Evolutionary conservation across 768 basidiomycete species (phyloP).

Genomic region (Tricholoma flavovirens): DNA sequence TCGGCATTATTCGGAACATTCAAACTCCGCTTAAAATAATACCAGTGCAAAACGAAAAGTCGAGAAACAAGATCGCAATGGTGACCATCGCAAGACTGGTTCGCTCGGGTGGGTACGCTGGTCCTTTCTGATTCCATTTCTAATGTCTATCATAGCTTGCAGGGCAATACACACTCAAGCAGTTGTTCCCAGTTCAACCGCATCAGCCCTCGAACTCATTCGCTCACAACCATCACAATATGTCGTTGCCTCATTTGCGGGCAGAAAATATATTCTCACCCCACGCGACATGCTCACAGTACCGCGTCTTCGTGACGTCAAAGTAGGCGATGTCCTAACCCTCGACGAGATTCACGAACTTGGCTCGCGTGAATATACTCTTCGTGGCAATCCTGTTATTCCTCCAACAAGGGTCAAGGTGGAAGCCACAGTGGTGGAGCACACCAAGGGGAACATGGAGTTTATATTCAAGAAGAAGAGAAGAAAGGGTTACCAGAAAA

Average conservation of each 20-base stretch:
- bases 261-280: constrained; percentile 84
- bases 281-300: constrained; percentile 92
- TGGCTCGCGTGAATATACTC: constrained; percentile 91
- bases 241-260: constrained; percentile 82
- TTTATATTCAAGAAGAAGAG: constrained; percentile 93
- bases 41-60: no score
- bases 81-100: constrained; percentile 23
- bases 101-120: constrained; percentile 25
- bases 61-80: no score
- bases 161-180: constrained; percentile 22
- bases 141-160: constrained; percentile 1
- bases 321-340: constrained; percentile 78
- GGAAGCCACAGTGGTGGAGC: constrained; percentile 91
- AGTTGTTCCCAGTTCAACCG: constrained; percentile 31
- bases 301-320: constrained; percentile 79
- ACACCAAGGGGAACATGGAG: constrained; percentile 93
- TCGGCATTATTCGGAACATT: constrained; percentile 49
- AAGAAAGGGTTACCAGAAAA: constrained; percentile 96
- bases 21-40: constrained; percentile 30
- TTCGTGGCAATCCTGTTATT: constrained; percentile 73
- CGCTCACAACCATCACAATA: constrained; percentile 91
- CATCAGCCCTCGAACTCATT: constrained; percentile 71
- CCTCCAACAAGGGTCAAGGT: constrained; percentile 64
- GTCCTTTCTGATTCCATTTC: not conserved
- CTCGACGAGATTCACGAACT: constrained; percentile 90